These are phyloP conservation scores for Fallopia convolvulus DNA, from an alignment of 148 eudicot species.

Conservation along the genomic window DNA sequence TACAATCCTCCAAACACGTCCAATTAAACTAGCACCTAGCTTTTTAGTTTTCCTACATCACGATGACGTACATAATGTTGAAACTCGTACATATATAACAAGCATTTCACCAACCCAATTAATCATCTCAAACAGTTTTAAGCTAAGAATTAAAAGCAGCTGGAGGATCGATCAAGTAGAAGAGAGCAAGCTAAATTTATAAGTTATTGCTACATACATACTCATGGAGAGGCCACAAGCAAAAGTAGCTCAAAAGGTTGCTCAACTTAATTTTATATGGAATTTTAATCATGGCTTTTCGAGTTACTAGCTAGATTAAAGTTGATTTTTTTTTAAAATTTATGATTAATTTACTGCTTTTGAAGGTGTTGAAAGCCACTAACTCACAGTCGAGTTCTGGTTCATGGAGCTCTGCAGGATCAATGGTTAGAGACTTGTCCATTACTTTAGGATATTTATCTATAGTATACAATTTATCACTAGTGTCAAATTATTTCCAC, in stretches of 20 bases:
- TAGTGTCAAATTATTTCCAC: too few relatives aligned
- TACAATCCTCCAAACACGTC: background rate
- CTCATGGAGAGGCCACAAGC: background rate
- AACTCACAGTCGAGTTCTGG: background rate
- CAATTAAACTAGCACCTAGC: background rate
- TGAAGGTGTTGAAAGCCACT: background rate
- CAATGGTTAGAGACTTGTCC: background rate
- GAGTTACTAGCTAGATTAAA: background rate
- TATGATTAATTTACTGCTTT: background rate
- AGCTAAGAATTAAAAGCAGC: background rate
- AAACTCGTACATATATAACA: background rate
- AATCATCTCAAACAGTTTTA: background rate
- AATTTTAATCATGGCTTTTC: background rate
- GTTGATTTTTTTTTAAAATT: background rate
- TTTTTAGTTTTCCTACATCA: background rate
- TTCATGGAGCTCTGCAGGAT: slow-evolving; percentile 1
- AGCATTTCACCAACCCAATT: background rate
- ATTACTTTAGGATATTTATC: background rate
- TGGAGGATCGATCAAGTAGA: background rate
- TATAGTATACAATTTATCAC: background rate
- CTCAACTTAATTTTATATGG: background rate
- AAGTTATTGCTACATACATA: background rate
- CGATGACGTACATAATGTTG: background rate
- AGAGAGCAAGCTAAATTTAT: background rate
- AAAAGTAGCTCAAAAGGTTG: background rate